Evolutionary conservation across 192 early-diverging fungal genomes (phyloP).

Genomic region (Entomortierella lignicola): DNA sequence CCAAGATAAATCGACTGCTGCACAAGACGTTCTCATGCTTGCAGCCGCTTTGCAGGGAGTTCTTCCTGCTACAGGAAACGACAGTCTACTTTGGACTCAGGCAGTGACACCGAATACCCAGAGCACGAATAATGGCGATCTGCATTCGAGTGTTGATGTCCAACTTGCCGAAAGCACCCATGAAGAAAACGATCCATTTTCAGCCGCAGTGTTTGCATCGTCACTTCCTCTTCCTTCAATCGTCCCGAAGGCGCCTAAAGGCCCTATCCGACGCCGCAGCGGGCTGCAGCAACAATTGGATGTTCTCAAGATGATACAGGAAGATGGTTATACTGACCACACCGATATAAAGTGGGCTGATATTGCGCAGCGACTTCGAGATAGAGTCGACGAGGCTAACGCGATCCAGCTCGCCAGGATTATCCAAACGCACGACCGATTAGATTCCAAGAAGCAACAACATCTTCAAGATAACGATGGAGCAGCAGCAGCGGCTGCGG

Average conservation of each 20-base stretch:
- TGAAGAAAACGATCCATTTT: slow-evolving; percentile 14
- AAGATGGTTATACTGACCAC: slow-evolving; percentile 45
- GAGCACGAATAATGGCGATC: background rate
- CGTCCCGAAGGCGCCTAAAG: slow-evolving; percentile 40
- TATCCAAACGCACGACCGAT: slow-evolving; percentile 42
- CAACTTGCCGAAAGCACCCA: background rate
- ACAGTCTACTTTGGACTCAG: slow-evolving; percentile 41
- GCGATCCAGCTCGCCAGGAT: slow-evolving; percentile 51
- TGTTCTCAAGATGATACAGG: slow-evolving; percentile 39
- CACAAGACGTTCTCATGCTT: slow-evolving; percentile 41
- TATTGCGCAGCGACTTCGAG: slow-evolving; percentile 42
- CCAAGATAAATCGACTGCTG: slow-evolving; percentile 15
- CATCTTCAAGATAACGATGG: slow-evolving; percentile 42
- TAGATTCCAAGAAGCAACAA: slow-evolving; percentile 45
- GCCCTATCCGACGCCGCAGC: slow-evolving; percentile 46
- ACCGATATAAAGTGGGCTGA: slow-evolving; percentile 44
- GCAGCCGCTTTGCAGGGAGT: slow-evolving; percentile 46
- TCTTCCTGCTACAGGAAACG: slow-evolving; percentile 7
- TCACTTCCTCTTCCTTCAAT: slow-evolving; percentile 32
- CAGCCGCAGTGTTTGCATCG: slow-evolving; percentile 17
- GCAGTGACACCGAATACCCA: slow-evolving; percentile 15
- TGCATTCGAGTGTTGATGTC: slow-evolving; percentile 1
- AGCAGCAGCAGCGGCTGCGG: slow-evolving; percentile 32
- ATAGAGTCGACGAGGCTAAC: slow-evolving; percentile 39
- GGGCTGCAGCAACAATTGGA: slow-evolving; percentile 51